Base-by-base conservation (phyloP, 2,329 filamentous ascomycete species). In the Talaromyces sp. region DNA sequence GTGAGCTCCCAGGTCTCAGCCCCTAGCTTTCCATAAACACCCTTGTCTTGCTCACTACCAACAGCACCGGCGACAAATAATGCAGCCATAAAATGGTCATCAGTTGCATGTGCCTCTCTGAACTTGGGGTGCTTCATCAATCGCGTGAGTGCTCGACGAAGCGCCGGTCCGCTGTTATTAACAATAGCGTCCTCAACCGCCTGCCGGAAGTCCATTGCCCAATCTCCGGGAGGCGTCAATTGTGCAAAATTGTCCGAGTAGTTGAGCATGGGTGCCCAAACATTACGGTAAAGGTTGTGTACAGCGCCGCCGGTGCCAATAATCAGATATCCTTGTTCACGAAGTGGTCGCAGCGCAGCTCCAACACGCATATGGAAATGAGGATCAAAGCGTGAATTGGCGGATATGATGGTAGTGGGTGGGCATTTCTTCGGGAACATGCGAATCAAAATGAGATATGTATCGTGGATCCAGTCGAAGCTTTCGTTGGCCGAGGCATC, bases 401-500 rank as follows among this genome's bases (percentile, higher is more conserved):
- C 82, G 43, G 78, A 82, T 64, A 86, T 75, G 62, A 89, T 80
- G 2, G 86, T 88, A 0, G 88, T 89, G 0, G 88, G 88, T 1
- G 88, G 88, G 70, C 86, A 89, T n/a, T 78, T 80, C 1, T 71
- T 68, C 0, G 88, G 88, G 68, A 90, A 90, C 88, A 91, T 90
- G 62, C 87, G 82, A 72, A 90, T 88, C 9, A 90, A 78, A 64
- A 90, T 84, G 3, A 90, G 82, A 71, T 87, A 90, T 0, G 86
- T 89, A 74, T 91, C 88, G 78, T 91, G 88, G 72, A 90, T 90
- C 88, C 88, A 90, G 71, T 90, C 85, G 68, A 90, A 90, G 0
- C 72, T 79, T 0, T 80, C 70, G 71, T 90, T 87, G 1, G 74
- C 76, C 3, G 74, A 72, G 1, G 82, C 85, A 39, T 85, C 78